A percentile compares a stretch with the other conserved stretches of the same genome.
phyloP scores from a whole-genome alignment of 192 early-diverging fungal genomes.

The Coemansia sp. region DNA sequence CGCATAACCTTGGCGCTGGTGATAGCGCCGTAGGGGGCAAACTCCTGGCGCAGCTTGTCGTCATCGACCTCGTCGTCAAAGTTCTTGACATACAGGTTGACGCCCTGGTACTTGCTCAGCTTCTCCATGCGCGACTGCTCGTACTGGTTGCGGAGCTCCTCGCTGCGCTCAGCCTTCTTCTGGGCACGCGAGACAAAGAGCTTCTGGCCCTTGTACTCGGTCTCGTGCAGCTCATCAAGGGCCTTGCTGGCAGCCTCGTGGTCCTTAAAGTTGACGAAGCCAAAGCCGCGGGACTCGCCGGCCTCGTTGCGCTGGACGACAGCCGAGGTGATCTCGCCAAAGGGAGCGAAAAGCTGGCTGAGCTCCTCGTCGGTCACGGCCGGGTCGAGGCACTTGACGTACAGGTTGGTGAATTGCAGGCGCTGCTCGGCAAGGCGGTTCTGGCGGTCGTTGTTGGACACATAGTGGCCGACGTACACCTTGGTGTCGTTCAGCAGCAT shows the following conservation, averaged over 20 bases:
- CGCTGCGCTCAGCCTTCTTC: slow-evolving; percentile 97
- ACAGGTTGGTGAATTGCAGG: slow-evolving; percentile 96
- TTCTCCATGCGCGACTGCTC: slow-evolving; percentile 95
- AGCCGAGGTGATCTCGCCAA: slow-evolving; percentile 81
- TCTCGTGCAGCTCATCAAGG: slow-evolving; percentile 91
- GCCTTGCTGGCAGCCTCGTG: slow-evolving; percentile 87
- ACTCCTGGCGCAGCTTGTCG: slow-evolving; percentile 94
- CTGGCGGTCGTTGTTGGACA: slow-evolving; percentile 88
- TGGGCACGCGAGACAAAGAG: slow-evolving; percentile 96
- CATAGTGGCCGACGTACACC: slow-evolving; percentile 92
- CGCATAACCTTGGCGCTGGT: slow-evolving; percentile 98
- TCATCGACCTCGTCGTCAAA: slow-evolving; percentile 96
- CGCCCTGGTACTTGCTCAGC: slow-evolving; percentile 97
- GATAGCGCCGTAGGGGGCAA: slow-evolving; percentile 92
- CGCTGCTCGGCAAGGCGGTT: slow-evolving; percentile 84
- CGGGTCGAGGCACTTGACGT: slow-evolving; percentile 91
- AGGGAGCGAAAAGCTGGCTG: slow-evolving; percentile 69
- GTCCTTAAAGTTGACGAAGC: slow-evolving; percentile 94
- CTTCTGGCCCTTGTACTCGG: slow-evolving; percentile 84
- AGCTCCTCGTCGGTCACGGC: slow-evolving; percentile 80
- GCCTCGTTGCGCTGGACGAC: slow-evolving; percentile 71
- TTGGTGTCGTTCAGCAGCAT: slow-evolving; percentile 99
- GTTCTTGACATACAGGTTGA: slow-evolving; percentile 99
- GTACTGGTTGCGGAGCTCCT: slow-evolving; percentile 94
- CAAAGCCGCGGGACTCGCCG: slow-evolving; percentile 89